A percentile compares a stretch with the other conserved stretches of the same genome.
phyloP scores from a whole-genome alignment of 306 rosid species.

The Prunus armeniaca region DNA sequence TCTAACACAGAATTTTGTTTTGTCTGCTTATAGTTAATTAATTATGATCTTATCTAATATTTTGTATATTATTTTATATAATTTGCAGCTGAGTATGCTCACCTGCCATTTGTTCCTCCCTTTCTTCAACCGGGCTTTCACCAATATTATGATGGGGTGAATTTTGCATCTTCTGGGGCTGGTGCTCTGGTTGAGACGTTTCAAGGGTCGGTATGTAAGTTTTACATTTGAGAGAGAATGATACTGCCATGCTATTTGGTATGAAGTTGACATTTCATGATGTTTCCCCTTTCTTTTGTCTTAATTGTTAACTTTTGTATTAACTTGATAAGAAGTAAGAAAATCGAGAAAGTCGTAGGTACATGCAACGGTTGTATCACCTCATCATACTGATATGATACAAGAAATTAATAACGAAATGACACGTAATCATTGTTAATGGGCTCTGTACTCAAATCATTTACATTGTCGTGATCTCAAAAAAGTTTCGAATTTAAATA shows the following conservation, averaged over 20 bases:
- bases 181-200: constrained; percentile 83
- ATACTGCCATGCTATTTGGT: not conserved
- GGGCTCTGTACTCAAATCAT: not conserved
- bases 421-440: not conserved
- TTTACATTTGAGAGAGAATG: not conserved
- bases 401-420: not conserved
- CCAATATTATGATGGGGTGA: constrained; percentile 59
- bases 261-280: not conserved
- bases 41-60: not conserved
- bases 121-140: constrained; percentile 63
- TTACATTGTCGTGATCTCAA: no score
- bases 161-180: constrained; percentile 89
- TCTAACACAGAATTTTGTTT: not conserved
- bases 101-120: constrained; percentile 65
- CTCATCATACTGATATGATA: not conserved
- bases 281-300: not conserved
- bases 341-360: not conserved
- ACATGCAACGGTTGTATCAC: not conserved
- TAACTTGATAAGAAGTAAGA: not conserved
- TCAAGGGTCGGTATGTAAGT: constrained; percentile 64
- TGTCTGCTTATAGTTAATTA: constrained; percentile 14
- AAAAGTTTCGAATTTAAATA: no score
- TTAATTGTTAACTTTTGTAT: not conserved
- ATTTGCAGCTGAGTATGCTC: constrained; percentile 68
- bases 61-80: not conserved